A percentile compares a stretch with the other conserved stretches of the same genome.
Evolutionary conservation across 1,284 basidiomycete genomes (phyloP).

Genomic region (Gomphus bonarii): DNA sequence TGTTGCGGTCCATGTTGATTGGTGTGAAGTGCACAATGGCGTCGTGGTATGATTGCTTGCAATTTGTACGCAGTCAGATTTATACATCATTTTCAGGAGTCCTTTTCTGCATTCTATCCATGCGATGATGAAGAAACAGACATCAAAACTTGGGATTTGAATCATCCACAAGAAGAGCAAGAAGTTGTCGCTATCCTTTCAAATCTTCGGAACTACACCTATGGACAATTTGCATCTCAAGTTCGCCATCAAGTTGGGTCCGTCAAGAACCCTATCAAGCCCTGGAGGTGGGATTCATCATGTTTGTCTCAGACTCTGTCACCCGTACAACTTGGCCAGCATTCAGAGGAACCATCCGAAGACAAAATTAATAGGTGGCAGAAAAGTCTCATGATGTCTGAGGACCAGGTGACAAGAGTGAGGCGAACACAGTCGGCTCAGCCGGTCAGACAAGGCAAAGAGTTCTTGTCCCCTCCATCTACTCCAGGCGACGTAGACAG

Average conservation of each 20-base stretch:
- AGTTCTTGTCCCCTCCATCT: conserved; percentile 8
- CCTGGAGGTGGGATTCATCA: conserved; percentile 4
- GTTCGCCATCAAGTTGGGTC: not conserved
- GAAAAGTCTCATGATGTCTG: not conserved
- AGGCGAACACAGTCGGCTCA: not conserved
- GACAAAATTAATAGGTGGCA: not conserved
- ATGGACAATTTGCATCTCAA: not conserved
- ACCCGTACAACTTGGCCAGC: not conserved
- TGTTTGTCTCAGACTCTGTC: not conserved
- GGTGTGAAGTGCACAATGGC: conserved; percentile 3
- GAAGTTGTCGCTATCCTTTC: not conserved
- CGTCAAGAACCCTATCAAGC: not conserved
- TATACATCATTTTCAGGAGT: not conserved
- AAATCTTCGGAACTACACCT: not conserved
- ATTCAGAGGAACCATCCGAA: not conserved
- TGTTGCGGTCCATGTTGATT: conserved; percentile 12
- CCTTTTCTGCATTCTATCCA: conserved; percentile 5
- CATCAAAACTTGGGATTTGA: conserved; percentile 7
- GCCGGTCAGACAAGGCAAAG: not conserved
- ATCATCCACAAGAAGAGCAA: not conserved
- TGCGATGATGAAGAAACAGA: conserved; percentile 1
- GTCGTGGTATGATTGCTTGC: not conserved
- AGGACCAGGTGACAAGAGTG: not conserved
- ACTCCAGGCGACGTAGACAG: conserved; percentile 1
- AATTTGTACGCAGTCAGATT: not conserved